Evolutionary conservation across 345 rosid species (phyloP).

Genomic region (Balakata baccata): DNA sequence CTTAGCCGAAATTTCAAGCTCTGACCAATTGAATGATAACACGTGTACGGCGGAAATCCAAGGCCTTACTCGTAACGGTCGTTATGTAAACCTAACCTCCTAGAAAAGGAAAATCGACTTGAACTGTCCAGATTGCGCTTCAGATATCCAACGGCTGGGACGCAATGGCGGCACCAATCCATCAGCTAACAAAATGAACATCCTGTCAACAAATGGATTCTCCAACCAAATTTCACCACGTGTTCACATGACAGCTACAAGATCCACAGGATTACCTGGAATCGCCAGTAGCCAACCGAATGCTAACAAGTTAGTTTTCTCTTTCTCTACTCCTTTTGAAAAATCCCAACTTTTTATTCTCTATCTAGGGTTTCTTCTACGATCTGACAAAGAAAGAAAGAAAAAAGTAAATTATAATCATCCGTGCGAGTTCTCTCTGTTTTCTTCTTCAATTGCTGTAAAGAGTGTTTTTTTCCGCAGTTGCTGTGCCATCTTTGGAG

Average conservation of each 20-base stretch:
- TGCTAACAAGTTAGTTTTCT: conserved; percentile 33
- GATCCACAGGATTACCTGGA: conserved; percentile 54
- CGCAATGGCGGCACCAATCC: conserved; percentile 28
- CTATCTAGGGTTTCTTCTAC: conserved; percentile 19
- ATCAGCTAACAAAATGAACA: conserved; percentile 25
- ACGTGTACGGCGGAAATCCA: conserved; percentile 16
- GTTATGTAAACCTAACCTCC: conserved; percentile 30
- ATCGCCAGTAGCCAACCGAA: conserved; percentile 68
- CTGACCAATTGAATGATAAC: not conserved
- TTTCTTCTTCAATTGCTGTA: not conserved
- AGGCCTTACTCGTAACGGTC: conserved; percentile 9
- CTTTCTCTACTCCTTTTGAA: conserved; percentile 19
- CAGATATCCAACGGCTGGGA: conserved; percentile 52
- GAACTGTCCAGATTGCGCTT: conserved; percentile 14
- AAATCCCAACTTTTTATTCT: conserved; percentile 1
- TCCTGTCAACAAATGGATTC: conserved; percentile 18
- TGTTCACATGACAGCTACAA: conserved; percentile 42
- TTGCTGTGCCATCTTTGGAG: not conserved
- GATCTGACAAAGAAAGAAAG: conserved; percentile 15
- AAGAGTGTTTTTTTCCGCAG: not conserved
- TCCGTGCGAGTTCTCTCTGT: conserved; percentile 16
- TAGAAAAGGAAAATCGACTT: not conserved
- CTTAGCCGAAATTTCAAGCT: not conserved
- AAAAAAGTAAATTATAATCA: conserved; percentile 14
- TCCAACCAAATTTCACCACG: conserved; percentile 37